Conservation (phyloP, 2,329 filamentous ascomycete genomes). For the Acrodontium crateriforme region DNA sequence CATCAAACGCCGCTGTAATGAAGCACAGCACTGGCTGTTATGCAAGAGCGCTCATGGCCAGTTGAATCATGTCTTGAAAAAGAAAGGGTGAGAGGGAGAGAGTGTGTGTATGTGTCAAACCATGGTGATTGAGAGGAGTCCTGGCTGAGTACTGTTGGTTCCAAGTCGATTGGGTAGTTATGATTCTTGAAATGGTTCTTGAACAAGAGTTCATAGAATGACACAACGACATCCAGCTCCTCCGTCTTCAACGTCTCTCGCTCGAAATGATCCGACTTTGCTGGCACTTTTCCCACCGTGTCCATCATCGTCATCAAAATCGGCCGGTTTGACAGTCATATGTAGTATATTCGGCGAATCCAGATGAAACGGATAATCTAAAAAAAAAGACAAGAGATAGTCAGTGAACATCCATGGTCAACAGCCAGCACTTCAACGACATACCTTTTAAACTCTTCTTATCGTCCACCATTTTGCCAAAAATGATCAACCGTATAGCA, state of each 20-base stretch:
- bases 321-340: slow-evolving; percentile 81
- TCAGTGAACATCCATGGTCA: not conserved
- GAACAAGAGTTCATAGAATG: slow-evolving; percentile 42
- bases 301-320: slow-evolving; percentile 62
- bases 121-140: too few species aligned
- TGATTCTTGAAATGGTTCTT: too few species aligned
- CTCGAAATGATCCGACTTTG: slow-evolving; percentile 33
- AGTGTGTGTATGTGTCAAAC: too few species aligned
- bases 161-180: too few species aligned
- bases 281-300: slow-evolving; percentile 54
- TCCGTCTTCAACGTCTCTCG: slow-evolving; percentile 36
- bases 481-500: slow-evolving; percentile 80
- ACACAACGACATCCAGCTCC: slow-evolving; percentile 52
- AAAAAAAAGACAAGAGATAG: slow-evolving; percentile 1
- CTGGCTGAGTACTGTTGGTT: too few species aligned
- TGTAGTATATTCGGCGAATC: slow-evolving; percentile 77
- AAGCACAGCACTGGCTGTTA: too few species aligned
- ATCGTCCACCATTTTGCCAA: slow-evolving; percentile 81
- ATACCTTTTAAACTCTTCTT: slow-evolving; percentile 73
- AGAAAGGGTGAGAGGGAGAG: too few species aligned
- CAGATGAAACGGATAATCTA: slow-evolving; percentile 66
- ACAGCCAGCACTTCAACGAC: slow-evolving; percentile 1
- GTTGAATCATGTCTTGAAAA: too few species aligned
- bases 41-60: too few species aligned
- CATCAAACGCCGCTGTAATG: too few species aligned